Evolutionary conservation across 2,329 filamentous ascomycete genomes (phyloP).

Genomic region (Curvularia lunata): DNA sequence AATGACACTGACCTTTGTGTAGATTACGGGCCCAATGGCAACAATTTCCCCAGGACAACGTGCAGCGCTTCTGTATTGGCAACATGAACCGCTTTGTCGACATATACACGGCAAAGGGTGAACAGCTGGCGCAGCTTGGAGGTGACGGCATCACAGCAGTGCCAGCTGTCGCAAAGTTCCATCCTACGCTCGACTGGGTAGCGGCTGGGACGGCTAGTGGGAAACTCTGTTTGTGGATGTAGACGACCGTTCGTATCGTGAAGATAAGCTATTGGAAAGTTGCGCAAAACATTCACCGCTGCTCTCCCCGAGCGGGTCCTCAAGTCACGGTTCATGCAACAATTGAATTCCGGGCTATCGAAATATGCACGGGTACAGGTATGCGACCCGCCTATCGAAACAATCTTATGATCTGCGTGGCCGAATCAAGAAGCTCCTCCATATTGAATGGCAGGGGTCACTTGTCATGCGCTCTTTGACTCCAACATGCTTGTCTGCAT

Average conservation of each 20-base stretch:
- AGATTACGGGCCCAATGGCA: conserved; percentile 90
- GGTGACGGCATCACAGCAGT: conserved; percentile 94
- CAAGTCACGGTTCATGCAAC: conserved; percentile 5
- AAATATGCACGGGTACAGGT: conserved; percentile 5
- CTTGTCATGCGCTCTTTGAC: conserved; percentile 1
- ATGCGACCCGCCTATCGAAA: conserved; percentile 1
- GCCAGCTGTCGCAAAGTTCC: conserved; percentile 89
- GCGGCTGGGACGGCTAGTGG: conserved; percentile 90
- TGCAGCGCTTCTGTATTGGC: conserved; percentile 88
- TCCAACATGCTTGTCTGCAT: neutral
- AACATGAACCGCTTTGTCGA: conserved; percentile 99
- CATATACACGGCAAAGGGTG: conserved; percentile 79
- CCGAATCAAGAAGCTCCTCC: conserved; percentile 12
- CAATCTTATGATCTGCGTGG: conserved; percentile 1
- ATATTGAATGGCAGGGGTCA: conserved; percentile 12
- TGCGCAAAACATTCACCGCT: conserved; percentile 14
- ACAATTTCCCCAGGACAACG: conserved; percentile 73
- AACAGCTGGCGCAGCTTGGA: conserved; percentile 85
- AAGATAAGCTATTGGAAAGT: neutral
- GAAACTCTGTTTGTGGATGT: conserved; percentile 92
- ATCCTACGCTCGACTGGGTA: conserved; percentile 88
- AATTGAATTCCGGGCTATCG: neutral
- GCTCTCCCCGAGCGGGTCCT: neutral
- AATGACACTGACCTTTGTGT: neutral
- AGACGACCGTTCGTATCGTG: conserved; percentile 6